These are phyloP conservation scores for Sordariomycetes sp. DNA, from an alignment of 2,329 filamentous ascomycete genomes.

Conservation along the genomic window DNA sequence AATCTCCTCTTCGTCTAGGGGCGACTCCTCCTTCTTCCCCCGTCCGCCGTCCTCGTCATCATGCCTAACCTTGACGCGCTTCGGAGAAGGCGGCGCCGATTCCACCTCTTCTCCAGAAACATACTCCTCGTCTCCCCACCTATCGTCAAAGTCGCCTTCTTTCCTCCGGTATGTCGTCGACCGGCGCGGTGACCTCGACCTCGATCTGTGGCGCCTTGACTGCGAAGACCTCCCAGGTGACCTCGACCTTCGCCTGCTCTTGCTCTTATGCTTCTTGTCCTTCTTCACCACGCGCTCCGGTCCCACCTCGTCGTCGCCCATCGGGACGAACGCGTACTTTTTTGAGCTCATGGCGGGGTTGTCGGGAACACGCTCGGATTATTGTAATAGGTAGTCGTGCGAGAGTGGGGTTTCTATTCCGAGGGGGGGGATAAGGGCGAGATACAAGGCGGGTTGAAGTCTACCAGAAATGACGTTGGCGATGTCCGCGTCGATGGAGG, in stretches of 20 bases:
- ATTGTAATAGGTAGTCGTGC: too few relatives aligned
- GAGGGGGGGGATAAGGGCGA: background rate
- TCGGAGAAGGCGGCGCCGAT: conserved; percentile 54
- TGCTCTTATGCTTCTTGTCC: conserved; percentile 28
- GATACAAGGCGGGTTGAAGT: background rate
- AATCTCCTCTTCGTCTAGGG: conserved; percentile 28
- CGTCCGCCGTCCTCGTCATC: conserved; percentile 16
- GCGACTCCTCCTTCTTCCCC: background rate
- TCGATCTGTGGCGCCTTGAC: conserved; percentile 4
- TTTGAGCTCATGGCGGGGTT: conserved; percentile 33
- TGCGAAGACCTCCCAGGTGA: conserved; percentile 1
- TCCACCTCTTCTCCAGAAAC: conserved; percentile 31
- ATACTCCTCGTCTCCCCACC: conserved; percentile 70
- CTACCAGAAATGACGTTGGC: background rate
- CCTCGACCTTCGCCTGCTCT: background rate
- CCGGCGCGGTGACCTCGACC: conserved; percentile 21
- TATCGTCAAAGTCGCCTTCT: conserved; percentile 51
- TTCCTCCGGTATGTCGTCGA: conserved; percentile 28
- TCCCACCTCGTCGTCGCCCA: conserved; percentile 40
- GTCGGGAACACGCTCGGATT: too few relatives aligned
- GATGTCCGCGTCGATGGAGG: background rate
- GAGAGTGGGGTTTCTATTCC: background rate
- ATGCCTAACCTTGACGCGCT: conserved; percentile 53
- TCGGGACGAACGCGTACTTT: conserved; percentile 53
- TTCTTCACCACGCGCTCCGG: conserved; percentile 16